Evolutionary conservation across 371 early-diverging fungal genomes (phyloP), one percentile per base, ranked within the genome.

Genomic region (Syncephalastrum sp.): DNA sequence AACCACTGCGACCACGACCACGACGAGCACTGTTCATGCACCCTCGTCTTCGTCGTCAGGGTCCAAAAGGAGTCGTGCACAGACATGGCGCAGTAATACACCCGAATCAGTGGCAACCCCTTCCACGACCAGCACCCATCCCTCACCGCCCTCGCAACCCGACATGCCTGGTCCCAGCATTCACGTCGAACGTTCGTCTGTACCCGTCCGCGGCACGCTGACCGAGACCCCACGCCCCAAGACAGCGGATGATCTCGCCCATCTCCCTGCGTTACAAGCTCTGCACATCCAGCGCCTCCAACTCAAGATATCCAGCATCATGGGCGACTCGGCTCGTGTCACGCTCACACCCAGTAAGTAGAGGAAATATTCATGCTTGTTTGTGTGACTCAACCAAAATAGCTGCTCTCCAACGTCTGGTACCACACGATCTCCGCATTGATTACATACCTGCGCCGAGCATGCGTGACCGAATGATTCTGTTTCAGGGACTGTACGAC

Each of bases 401-500:
- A 69, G 70, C 74, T 52, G 74, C 69, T 56, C 43, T 74, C 3
- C 70, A 74, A 41, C 68, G 70, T 15, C 54, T 27, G n/a, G 50
- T 70, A 17, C 74, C 74, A 43, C 74, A 74, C 50, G 70, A 74
- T 56, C 50, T 66, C 13, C 63, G 74, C 16, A 70, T 74, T 50
- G 74, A 74, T 53, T 53, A 63, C 42, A 56, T 70, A 12, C 74
- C 74, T 14, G 70, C 66, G 13, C 64, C 74, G 24, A 50, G 47
- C 10, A 70, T 74, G 64, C 62, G 74, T 38, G 70, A 73, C 29
- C 65, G 54, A 24, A 74, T 74, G 74, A 74, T 74, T 42, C 17
- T 70, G n/a, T 74, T 68, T 29, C 68, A 65, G 57, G 70, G 69
- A 29, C 68, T 52, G 50, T 70, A 70, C 51, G 66, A 70, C 47